Percentiles rank a stretch among this genome's conserved stretches.
These are phyloP conservation scores for Spergularia azorica DNA, from an alignment of 179 eudicot species.

Conservation along the genomic window DNA sequence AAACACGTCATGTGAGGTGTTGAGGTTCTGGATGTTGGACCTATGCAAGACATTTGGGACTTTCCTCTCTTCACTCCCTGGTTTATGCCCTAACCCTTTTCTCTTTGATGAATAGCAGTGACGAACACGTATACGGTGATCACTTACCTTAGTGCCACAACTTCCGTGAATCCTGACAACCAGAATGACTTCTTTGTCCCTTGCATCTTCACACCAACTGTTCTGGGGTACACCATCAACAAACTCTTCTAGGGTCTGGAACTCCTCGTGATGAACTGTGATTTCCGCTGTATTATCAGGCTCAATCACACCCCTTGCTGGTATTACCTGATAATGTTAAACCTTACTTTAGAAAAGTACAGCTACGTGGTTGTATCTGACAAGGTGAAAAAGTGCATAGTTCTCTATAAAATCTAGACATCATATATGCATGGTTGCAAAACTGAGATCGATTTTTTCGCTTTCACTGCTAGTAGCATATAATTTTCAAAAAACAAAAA, in stretches of 20 bases:
- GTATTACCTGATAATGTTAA: constrained; percentile 60
- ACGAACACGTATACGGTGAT: constrained; percentile 85
- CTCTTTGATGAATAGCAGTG: constrained; percentile 57
- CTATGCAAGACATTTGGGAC: constrained; percentile 65
- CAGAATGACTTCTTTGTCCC: constrained; percentile 81
- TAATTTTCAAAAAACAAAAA: neutral
- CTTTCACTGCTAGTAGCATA: neutral
- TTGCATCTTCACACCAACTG: constrained; percentile 96
- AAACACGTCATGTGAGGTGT: constrained; percentile 60
- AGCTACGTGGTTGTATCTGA: no score
- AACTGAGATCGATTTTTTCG: neutral
- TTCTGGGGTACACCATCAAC: constrained; percentile 82
- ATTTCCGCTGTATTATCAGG: constrained; percentile 75
- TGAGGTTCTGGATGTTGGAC: constrained; percentile 60
- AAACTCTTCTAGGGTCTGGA: constrained; percentile 71
- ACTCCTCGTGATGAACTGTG: constrained; percentile 67
- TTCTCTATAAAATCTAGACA: no score
- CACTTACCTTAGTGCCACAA: constrained; percentile 47
- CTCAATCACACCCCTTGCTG: constrained; percentile 68
- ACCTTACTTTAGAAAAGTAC: constrained; percentile 5
- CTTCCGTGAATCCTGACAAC: constrained; percentile 61
- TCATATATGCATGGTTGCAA: neutral
- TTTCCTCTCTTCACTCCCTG: constrained; percentile 21
- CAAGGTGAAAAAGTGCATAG: no score
- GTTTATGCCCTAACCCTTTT: constrained; percentile 33